These are phyloP conservation scores for Cynanchum wilfordii DNA, from an alignment of 257 asterid species.

Conservation along the genomic window DNA sequence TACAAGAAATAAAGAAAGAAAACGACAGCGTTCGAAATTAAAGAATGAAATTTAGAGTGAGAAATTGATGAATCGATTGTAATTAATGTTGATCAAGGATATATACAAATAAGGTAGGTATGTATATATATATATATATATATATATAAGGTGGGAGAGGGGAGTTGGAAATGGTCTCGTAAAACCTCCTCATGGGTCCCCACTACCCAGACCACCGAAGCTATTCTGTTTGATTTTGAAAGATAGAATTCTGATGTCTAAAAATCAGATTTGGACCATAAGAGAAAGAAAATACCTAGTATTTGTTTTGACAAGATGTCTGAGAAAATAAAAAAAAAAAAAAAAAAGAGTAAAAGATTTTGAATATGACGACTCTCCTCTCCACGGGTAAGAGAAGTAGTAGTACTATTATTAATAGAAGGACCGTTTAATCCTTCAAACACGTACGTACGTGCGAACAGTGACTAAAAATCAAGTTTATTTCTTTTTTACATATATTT, in stretches of 20 bases:
- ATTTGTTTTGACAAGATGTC: slow-evolving; percentile 28
- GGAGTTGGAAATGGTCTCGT: neutral
- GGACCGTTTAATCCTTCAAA: slow-evolving; percentile 54
- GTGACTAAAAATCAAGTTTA: neutral
- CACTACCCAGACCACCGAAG: neutral
- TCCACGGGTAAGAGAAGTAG: neutral
- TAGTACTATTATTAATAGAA: neutral
- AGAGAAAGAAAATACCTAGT: slow-evolving; percentile 34
- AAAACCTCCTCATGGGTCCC: neutral
- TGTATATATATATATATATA: neutral
- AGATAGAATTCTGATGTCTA: slow-evolving; percentile 22
- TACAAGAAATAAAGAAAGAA: neutral
- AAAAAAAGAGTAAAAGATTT: slow-evolving; percentile 36
- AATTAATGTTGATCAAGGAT: too few species aligned
- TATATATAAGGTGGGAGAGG: too few species aligned
- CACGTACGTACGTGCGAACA: slow-evolving; percentile 43
- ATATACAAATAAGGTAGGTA: slow-evolving; percentile 20
- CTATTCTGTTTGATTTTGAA: slow-evolving; percentile 25
- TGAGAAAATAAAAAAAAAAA: neutral
- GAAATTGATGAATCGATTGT: too few species aligned
- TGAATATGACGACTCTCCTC: slow-evolving; percentile 35
- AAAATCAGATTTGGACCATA: slow-evolving; percentile 44
- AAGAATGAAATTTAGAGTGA: too few species aligned
- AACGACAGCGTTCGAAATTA: neutral
- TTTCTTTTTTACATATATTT: neutral